Evolutionary conservation across 495 filamentous ascomycete species (phyloP).

Genomic region (Sporormia fimetaria): DNA sequence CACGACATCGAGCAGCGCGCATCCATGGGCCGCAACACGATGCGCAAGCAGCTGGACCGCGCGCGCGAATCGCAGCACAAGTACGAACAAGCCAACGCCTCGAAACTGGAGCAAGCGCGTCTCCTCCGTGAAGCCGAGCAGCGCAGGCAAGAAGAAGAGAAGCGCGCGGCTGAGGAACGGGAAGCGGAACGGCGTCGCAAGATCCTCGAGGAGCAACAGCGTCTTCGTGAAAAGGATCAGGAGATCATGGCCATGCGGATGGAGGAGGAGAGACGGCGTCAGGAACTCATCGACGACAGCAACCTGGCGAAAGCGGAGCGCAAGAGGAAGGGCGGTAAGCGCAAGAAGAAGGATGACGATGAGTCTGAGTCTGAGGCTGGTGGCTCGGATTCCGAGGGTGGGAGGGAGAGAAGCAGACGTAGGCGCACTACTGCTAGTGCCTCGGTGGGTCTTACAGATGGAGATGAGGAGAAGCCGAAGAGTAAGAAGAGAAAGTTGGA

Average conservation of each 20-base stretch:
- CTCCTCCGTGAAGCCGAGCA: constrained; percentile 67
- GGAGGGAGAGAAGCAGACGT: constrained; percentile 15
- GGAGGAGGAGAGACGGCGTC: constrained; percentile 57
- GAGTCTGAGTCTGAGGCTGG: constrained; percentile 55
- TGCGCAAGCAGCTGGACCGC: constrained; percentile 78
- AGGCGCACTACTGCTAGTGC: constrained; percentile 21
- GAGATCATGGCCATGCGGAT: constrained; percentile 54
- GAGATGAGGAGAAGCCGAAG: constrained; percentile 20
- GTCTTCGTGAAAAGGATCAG: constrained; percentile 64
- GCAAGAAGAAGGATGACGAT: constrained; percentile 39
- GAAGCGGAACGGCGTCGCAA: constrained; percentile 60
- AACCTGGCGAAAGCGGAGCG: constrained; percentile 68
- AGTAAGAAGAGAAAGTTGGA: constrained; percentile 33
- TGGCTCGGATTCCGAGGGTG: constrained; percentile 36
- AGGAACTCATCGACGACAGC: constrained; percentile 60
- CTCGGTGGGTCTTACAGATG: constrained; percentile 13
- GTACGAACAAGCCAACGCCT: constrained; percentile 87
- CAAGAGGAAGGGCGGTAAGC: constrained; percentile 58
- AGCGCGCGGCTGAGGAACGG: constrained; percentile 49
- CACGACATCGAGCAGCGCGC: constrained; percentile 86
- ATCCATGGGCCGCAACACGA: constrained; percentile 91
- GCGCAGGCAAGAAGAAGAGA: constrained; percentile 58
- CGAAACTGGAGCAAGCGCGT: constrained; percentile 64
- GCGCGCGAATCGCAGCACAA: constrained; percentile 72
- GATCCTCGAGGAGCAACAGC: constrained; percentile 70